Conservation (phyloP, 169 alveolate species). For the Cyclospora cayetanensis region DNA sequence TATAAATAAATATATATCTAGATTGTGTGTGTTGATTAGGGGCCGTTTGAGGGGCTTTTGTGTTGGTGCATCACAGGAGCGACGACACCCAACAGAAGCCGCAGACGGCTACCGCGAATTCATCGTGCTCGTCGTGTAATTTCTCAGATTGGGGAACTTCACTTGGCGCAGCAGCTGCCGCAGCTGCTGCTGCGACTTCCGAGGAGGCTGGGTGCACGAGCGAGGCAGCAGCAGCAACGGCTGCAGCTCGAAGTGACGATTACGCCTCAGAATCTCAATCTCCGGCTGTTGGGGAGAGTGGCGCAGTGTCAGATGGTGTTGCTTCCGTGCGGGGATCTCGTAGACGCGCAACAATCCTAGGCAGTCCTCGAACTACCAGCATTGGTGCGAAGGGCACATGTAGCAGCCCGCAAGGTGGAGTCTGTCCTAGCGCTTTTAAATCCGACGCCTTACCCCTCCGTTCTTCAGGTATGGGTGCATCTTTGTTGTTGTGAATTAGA, state of each 20-base stretch:
- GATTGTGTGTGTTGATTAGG: not conserved
- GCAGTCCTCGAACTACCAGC: conserved; percentile 16
- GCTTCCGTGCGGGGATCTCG: not conserved
- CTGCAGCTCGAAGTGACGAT: not conserved
- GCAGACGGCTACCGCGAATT: not conserved
- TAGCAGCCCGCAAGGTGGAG: too few species aligned
- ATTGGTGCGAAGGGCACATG: not conserved
- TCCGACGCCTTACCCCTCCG: too few species aligned
- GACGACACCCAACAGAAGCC: conserved; percentile 47
- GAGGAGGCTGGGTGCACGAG: not conserved
- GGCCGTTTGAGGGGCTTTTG: not conserved
- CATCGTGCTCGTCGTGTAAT: conserved; percentile 22
- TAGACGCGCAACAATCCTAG: not conserved
- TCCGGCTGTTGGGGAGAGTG: not conserved
- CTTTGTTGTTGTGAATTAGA: too few species aligned
- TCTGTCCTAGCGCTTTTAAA: too few species aligned
- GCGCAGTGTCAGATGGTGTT: not conserved
- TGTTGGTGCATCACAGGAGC: conserved; percentile 36
- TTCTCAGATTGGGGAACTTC: conserved; percentile 6
- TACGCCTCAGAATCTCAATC: not conserved
- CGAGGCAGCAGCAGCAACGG: not conserved
- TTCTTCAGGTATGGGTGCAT: too few species aligned
- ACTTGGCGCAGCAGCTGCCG: conserved; percentile 38
- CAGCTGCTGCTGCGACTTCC: conserved; percentile 41
- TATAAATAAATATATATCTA: too few species aligned